These are phyloP conservation scores for Wallacemonas collosoma DNA, from an alignment of 208 protist species.

Conservation along the genomic window DNA sequence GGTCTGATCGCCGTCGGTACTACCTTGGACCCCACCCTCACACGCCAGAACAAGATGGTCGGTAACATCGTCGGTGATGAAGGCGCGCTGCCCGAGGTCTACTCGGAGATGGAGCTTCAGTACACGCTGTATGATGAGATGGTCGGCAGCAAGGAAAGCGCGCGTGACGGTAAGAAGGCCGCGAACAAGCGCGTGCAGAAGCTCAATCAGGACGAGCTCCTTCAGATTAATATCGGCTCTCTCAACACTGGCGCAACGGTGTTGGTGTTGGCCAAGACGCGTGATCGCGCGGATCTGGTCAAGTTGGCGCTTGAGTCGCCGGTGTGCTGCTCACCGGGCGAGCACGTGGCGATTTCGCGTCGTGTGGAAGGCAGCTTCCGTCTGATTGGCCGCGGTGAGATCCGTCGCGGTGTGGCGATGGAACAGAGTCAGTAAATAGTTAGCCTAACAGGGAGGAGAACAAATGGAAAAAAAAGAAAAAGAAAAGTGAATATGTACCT, in stretches of 20 bases:
- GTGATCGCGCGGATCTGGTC: slow-evolving; percentile 85
- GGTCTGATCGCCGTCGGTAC: slow-evolving; percentile 99
- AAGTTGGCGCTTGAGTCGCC: slow-evolving; percentile 96
- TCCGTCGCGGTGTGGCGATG: slow-evolving; percentile 79
- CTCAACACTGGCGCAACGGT: slow-evolving; percentile 97
- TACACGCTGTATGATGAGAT: slow-evolving; percentile 98
- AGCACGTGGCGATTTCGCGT: slow-evolving; percentile 98
- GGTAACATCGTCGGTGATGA: slow-evolving; percentile 94
- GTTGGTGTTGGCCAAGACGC: slow-evolving; percentile 86
- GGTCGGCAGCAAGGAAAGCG: slow-evolving; percentile 84
- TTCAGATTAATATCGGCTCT: slow-evolving; percentile 99
- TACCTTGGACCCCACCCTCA: slow-evolving; percentile 99
- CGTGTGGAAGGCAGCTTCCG: slow-evolving; percentile 98
- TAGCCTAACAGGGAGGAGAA: neutral
- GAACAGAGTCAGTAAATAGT: slow-evolving; percentile 39
- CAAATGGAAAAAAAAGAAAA: neutral
- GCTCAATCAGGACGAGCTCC: slow-evolving; percentile 95
- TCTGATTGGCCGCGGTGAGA: slow-evolving; percentile 96
- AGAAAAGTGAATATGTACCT: slow-evolving; percentile 9
- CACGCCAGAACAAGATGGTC: slow-evolving; percentile 98
- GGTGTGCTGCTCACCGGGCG: slow-evolving; percentile 96
- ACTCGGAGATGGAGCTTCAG: slow-evolving; percentile 97
- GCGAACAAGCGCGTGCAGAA: slow-evolving; percentile 93
- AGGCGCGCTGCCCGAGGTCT: slow-evolving; percentile 96
- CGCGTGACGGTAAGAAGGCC: slow-evolving; percentile 49